Evolutionary conservation across 2,329 filamentous ascomycete species (phyloP).

Genomic region (Parastagonospora nodorum): DNA sequence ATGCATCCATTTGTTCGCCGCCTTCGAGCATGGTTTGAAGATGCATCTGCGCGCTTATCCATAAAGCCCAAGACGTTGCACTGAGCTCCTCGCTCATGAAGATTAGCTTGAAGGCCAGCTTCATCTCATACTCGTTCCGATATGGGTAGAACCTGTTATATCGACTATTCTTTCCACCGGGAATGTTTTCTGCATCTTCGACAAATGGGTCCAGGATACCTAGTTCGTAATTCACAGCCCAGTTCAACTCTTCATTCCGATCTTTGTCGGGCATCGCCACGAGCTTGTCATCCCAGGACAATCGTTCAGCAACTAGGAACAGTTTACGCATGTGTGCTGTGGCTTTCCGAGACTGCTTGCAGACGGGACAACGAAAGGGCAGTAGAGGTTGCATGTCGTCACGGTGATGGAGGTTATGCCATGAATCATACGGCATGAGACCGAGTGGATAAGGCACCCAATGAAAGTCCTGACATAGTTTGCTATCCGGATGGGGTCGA

Average conservation of each 20-base stretch:
- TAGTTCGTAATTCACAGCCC: conserved; percentile 34
- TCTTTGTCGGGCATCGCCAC: conserved; percentile 22
- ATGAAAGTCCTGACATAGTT: conserved; percentile 27
- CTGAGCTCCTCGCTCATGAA: conserved; percentile 21
- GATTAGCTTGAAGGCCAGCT: conserved; percentile 25
- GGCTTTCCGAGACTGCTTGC: conserved; percentile 11
- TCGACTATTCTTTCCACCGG: conserved; percentile 27
- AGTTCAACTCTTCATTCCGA: conserved; percentile 30
- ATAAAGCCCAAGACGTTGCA: conserved; percentile 24
- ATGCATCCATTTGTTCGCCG: not conserved
- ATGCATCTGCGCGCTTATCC: conserved; percentile 21
- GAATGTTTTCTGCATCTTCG: conserved; percentile 21
- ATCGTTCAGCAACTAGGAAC: conserved; percentile 34
- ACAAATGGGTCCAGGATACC: conserved; percentile 29
- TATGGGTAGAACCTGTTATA: conserved; percentile 31
- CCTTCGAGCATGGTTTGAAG: conserved; percentile 6
- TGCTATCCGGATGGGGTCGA: conserved; percentile 23
- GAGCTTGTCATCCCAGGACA: conserved; percentile 24
- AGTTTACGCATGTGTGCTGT: conserved; percentile 33
- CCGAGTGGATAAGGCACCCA: conserved; percentile 31
- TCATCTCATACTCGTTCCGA: conserved; percentile 32
- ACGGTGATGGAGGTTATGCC: conserved; percentile 25
- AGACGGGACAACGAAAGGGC: conserved; percentile 23
- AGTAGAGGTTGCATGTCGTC: conserved; percentile 1
- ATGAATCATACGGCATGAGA: conserved; percentile 30